phyloP scores from a whole-genome alignment of 192 early-diverging fungal species.

The Globomyces pollinis-pini region DNA sequence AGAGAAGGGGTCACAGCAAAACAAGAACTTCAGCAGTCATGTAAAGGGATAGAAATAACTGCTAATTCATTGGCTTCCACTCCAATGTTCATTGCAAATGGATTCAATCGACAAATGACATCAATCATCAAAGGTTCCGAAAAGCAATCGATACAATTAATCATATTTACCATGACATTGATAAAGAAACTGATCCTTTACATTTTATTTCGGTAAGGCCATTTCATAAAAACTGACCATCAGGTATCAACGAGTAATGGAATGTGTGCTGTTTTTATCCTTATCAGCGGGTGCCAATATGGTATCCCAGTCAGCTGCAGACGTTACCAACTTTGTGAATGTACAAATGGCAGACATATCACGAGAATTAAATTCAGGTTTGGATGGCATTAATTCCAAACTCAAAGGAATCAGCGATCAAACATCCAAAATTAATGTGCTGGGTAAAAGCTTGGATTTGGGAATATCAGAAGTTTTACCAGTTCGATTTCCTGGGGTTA shows the following conservation, averaged over 20 bases:
- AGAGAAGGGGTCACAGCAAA: neutral
- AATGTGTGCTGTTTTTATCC: neutral
- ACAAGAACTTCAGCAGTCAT: neutral
- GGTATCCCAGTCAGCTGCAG: neutral
- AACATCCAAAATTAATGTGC: neutral
- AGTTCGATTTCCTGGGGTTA: neutral
- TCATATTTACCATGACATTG: neutral
- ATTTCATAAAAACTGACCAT: no score
- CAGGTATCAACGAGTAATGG: neutral
- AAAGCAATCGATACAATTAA: neutral
- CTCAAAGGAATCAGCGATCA: neutral
- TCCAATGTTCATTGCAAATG: neutral
- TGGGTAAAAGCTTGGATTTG: neutral
- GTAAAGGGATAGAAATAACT: neutral
- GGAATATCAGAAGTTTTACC: neutral
- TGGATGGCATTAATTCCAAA: neutral
- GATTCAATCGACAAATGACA: slow-evolving; percentile 3
- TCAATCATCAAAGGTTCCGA: neutral
- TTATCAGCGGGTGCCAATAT: neutral
- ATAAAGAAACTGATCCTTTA: neutral
- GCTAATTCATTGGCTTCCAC: slow-evolving; percentile 1
- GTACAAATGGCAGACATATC: neutral
- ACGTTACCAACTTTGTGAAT: neutral
- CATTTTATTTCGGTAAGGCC: neutral
- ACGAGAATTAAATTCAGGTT: neutral